These are phyloP conservation scores for Neurospora discreta DNA, from an alignment of 495 filamentous ascomycete species.

Conservation along the genomic window DNA sequence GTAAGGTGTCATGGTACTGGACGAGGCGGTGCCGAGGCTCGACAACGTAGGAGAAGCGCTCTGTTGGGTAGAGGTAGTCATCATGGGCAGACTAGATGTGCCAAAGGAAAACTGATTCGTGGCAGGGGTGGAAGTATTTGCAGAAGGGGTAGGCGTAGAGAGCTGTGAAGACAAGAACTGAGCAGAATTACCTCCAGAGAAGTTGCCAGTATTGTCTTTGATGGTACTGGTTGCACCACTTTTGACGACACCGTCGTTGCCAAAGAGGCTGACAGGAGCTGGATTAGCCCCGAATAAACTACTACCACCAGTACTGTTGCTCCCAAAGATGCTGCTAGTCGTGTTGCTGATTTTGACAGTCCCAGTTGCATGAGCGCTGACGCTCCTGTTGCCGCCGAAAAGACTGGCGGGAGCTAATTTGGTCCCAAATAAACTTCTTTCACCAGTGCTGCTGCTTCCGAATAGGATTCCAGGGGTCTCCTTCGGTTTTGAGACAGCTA, in stretches of 20 bases:
- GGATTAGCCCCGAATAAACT: neutral
- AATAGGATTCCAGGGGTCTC: neutral
- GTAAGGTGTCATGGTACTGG: neutral
- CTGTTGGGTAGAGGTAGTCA: neutral
- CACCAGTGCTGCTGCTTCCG: neutral
- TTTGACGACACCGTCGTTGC: neutral
- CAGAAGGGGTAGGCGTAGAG: neutral
- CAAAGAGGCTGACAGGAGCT: neutral
- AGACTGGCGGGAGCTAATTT: neutral
- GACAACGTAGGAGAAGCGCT: neutral
- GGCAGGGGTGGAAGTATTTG: neutral
- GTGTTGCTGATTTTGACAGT: too few species aligned
- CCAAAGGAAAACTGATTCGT: neutral
- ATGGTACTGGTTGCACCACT: neutral
- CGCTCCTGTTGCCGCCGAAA: too few species aligned
- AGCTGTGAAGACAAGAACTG: neutral
- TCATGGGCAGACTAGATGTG: neutral
- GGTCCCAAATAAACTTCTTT: neutral
- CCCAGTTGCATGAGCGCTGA: too few species aligned
- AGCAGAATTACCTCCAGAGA: neutral
- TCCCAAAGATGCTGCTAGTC: too few species aligned
- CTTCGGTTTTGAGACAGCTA: neutral
- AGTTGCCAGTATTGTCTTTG: neutral
- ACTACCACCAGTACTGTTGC: neutral
- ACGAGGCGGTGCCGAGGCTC: neutral